Evolutionary conservation across 768 basidiomycete genomes (phyloP).

Genomic region (Boletus vermiculosoides): DNA sequence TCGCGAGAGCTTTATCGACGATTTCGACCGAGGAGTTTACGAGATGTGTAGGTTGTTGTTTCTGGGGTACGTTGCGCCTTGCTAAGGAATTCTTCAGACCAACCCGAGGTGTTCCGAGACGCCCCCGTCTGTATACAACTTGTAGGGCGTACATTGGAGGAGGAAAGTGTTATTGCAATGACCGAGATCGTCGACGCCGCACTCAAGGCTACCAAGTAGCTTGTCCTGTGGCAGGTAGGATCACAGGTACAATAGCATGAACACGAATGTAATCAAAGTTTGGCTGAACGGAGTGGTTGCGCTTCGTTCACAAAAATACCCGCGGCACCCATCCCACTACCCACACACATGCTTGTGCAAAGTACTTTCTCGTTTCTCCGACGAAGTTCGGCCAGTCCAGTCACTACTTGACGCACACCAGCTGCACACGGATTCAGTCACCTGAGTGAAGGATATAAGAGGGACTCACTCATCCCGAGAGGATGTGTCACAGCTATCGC

Average conservation of each 20-base stretch:
- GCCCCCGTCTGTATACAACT: constrained; percentile 67
- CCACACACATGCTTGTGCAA: constrained; percentile 80
- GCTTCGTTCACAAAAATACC: constrained; percentile 76
- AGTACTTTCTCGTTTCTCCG: constrained; percentile 66
- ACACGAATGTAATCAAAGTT: constrained; percentile 21
- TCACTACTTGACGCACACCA: constrained; percentile 83
- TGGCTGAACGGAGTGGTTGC: constrained; percentile 20
- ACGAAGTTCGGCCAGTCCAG: constrained; percentile 80
- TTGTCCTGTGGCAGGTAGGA: not conserved
- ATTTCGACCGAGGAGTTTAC: constrained; percentile 48
- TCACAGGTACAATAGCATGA: not conserved
- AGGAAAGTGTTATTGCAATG: constrained; percentile 72
- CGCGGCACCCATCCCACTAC: constrained; percentile 89
- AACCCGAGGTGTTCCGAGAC: constrained; percentile 52
- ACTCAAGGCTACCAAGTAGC: constrained; percentile 33
- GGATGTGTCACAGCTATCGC: constrained; percentile 84
- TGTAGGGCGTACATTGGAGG: constrained; percentile 67
- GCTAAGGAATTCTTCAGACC: constrained; percentile 40
- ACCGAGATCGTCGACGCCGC: constrained; percentile 62
- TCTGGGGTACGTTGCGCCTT: not conserved
- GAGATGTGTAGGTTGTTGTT: constrained; percentile 48
- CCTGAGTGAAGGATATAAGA: not conserved
- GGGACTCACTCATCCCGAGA: constrained; percentile 72
- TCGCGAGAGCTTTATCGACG: constrained; percentile 46
- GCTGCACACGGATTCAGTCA: constrained; percentile 43